Evolutionary conservation across 257 asterid genomes (phyloP), one percentile per base, ranked within the genome.

Genomic region (Lycium barbarum): DNA sequence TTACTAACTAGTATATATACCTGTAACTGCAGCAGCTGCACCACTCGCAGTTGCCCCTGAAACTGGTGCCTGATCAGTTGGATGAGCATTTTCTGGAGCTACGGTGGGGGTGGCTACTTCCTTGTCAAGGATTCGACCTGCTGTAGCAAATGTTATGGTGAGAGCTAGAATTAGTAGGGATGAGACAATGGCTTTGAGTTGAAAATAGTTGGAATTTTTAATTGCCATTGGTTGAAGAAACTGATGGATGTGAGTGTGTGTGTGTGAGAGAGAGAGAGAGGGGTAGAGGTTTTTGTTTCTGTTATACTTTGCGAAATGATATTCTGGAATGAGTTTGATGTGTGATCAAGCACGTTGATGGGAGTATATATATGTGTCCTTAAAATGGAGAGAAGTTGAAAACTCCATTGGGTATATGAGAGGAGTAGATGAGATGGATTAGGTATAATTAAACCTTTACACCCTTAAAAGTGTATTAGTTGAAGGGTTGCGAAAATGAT

Each of bases 81-180:
- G 11, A 9, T 70, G 82, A 20, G 88, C n/a, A 10, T 35, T 84
- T 15, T 66, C 87, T 2, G 86, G 88, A 3, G 86, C 76, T 47
- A 84, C 68, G 3, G 63, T 66, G 0, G 92, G 89, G 66, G 85
- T 81, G 22, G 55, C 85, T 4, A 61, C 84, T 36, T 85, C 90
- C 59, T 90, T 88, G 11, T 87, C 91, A 13, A 88, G 92, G 84
- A 89, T 81, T 80, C 92, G 84, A 55, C 82, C 80, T 35, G 91
- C 84, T 83, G 85, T 47, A 11, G 88, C 81, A 63, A 63, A 84
- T 10, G 84, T 70, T 15, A 74, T 4, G 43, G 87, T 62, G 53
- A 90, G 85, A 7, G 87, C 65, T 18, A 88, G 59, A 82, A 90
- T 22, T 22, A 90, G 88, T 78, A 78, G 45, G 26, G 40, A 51